Evolutionary conservation across 225 moss, liverwort and hornwort genomes (phyloP), one percentile per base, ranked within the genome.

Genomic region (Physcomitrellopsis africana): DNA sequence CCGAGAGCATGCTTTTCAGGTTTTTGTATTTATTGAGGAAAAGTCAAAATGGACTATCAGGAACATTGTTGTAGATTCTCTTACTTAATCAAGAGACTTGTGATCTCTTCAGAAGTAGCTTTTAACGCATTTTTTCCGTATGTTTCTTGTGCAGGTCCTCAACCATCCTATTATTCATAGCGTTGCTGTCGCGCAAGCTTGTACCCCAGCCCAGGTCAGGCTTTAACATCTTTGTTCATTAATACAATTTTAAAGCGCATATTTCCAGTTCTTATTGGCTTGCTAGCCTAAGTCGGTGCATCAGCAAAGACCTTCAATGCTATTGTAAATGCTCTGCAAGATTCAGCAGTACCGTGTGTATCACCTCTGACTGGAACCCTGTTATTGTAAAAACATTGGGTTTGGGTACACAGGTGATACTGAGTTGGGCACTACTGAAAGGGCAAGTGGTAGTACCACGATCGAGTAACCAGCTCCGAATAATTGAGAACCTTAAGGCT

Each of bases 371-470:
- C 1, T 48, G 44, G 61, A 17, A 49, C 20, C 5, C 7, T 22
- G 52, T n/a, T n/a, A 24, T 24, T 24, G 24, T 24, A 24, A 24
- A 24, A 24, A 24, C 1, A 24, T 24, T 1, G 24, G 24, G 67
- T 29, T 71, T 22, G 67, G 20, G 7, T 51, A 72, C 68, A 68
- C 69, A 86, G 86, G 83, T 81, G 52, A 81, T 84, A n/a, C 72
- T 86, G 65, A 78, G 73, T 13, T 86, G 83, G 83, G 83, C 81
- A 44, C 60, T 81, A 48, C 55, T 66, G 29, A 86, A 79, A 8
- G 75, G 51, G 27, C 86, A 86, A 76, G 86, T 84, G 43, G 51
- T 81, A 49, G 41, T 86, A 9, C 86, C 83, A 32, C 83, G 81
- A 60, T 84, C 83, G 32, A 86, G 81, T 13, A 81, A 76, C 23